Conservation (phyloP, 2,329 filamentous ascomycete genomes). For the Hysterium pulicare region DNA sequence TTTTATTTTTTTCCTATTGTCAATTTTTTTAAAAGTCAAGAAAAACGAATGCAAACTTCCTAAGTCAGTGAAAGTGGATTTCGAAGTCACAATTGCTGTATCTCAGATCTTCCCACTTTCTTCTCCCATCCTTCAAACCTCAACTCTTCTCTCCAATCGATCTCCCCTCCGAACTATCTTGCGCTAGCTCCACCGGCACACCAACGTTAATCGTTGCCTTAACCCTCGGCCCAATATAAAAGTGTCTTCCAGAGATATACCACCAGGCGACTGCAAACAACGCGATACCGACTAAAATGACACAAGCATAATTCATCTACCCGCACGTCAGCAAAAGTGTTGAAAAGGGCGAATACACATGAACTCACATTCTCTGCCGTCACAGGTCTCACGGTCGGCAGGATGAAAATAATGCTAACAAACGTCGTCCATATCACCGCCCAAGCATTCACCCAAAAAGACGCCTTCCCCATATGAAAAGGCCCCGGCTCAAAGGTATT, state of each 20-base stretch:
- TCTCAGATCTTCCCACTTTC: no score
- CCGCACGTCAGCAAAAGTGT: neutral
- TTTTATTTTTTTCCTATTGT: no score
- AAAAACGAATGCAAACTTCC: no score
- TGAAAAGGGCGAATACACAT: neutral
- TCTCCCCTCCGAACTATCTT: no score
- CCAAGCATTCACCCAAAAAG: conserved; percentile 9
- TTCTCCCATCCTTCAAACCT: no score
- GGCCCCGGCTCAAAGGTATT: conserved; percentile 40
- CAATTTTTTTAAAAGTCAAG: no score
- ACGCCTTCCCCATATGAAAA: conserved; percentile 12
- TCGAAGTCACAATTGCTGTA: no score
- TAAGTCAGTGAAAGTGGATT: no score
- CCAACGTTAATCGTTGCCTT: conserved; percentile 4
- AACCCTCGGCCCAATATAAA: conserved; percentile 14
- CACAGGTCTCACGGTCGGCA: conserved; percentile 11
- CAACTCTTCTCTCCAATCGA: no score
- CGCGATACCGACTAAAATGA: conserved; percentile 10
- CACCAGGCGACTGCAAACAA: conserved; percentile 9
- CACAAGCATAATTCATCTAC: conserved; percentile 14
- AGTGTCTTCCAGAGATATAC: conserved; percentile 11
- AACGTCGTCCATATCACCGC: conserved; percentile 12
- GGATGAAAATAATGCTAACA: conserved; percentile 11
- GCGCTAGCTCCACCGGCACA: no score
- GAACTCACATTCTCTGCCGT: conserved; percentile 7